These are phyloP conservation scores for Boletellus sp. DNA, from an alignment of 768 basidiomycete species.

Conservation along the genomic window DNA sequence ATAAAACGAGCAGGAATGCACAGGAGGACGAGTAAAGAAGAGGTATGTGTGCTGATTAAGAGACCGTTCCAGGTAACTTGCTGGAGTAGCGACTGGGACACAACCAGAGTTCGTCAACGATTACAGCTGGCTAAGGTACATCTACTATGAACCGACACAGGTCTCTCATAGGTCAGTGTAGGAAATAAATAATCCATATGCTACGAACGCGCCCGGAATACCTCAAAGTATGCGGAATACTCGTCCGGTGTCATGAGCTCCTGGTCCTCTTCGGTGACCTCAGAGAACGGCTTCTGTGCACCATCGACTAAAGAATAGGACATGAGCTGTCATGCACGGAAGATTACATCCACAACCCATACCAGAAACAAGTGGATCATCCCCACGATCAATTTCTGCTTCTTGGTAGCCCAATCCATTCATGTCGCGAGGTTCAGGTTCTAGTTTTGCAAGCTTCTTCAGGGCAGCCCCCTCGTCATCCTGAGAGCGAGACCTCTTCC, in stretches of 20 bases:
- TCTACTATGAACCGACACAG: conserved; percentile 9
- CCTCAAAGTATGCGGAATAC: conserved; percentile 76
- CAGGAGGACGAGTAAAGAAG: neutral
- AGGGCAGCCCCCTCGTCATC: conserved; percentile 48
- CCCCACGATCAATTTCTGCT: conserved; percentile 2
- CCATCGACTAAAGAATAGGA: conserved; percentile 60
- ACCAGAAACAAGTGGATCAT: conserved; percentile 73
- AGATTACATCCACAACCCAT: conserved; percentile 19
- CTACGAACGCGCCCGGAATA: conserved; percentile 48
- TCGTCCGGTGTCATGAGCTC: conserved; percentile 93
- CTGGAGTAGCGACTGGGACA: neutral
- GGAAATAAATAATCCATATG: conserved; percentile 3
- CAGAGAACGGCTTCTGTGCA: conserved; percentile 63
- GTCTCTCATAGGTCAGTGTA: conserved; percentile 11
- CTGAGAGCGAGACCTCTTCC: conserved; percentile 67
- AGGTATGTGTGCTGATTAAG: conserved; percentile 18
- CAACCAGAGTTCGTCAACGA: neutral
- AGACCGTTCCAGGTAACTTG: conserved; percentile 11
- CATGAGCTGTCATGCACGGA: neutral
- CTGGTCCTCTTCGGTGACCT: conserved; percentile 89
- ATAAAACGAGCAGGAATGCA: neutral
- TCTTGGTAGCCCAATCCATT: conserved; percentile 5
- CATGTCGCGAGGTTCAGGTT: conserved; percentile 26
- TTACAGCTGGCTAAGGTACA: conserved; percentile 10
- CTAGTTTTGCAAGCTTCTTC: conserved; percentile 43